Evolutionary conservation across 2,329 filamentous ascomycete species (phyloP), one percentile per base, ranked within the genome.

Genomic region (Rhynchosporium secalis): DNA sequence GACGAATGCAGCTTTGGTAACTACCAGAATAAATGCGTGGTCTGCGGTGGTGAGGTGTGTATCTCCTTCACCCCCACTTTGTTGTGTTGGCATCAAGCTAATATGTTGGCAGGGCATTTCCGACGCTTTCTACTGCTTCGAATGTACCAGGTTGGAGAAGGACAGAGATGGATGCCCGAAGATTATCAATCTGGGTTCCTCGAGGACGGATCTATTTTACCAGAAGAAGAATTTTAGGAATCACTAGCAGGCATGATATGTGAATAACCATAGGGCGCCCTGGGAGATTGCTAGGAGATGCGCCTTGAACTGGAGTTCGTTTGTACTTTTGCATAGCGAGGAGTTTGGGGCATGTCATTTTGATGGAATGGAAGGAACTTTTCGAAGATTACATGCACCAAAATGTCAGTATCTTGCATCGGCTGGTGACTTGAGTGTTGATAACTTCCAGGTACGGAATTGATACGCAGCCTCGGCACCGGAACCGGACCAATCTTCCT

Each of bases 1-100:
- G 95, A 99, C 81, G 95, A 99, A 80, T 99, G 95, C 83, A 93
- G 91, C 76, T 99, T 99, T 77, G 95, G 95, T 75, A 99, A 99
- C 83, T 99, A 97, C 82, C 95, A 98, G 80, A 99, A 99, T 82
- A 99, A 99, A 78, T 99, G 95, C 76, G 92, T 99, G 70, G 95
- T 99, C 48, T 99, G 95, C 78, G 95, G 95, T 76, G 95, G 95
- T 71, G 95, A 98, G 72, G 69, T 69, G 66, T 59, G 62, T 63
- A 31, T 9, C 20, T 10, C 38, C 13, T 51, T 20, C 3, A 6
- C 9, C 31, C 26, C 6, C 31, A n/a, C 31, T 36, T 36, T 10
- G 6, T 36, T 36, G 47, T 1, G 4, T 12, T 45, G 28, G 38
- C 45, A 29, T 29, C 4, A 28, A 54, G 38, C 63, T 71, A 46